A percentile compares a stretch with the other conserved stretches of the same genome.
phyloP scores from a whole-genome alignment of 345 rosid genomes.

The Corchorus olitorius region DNA sequence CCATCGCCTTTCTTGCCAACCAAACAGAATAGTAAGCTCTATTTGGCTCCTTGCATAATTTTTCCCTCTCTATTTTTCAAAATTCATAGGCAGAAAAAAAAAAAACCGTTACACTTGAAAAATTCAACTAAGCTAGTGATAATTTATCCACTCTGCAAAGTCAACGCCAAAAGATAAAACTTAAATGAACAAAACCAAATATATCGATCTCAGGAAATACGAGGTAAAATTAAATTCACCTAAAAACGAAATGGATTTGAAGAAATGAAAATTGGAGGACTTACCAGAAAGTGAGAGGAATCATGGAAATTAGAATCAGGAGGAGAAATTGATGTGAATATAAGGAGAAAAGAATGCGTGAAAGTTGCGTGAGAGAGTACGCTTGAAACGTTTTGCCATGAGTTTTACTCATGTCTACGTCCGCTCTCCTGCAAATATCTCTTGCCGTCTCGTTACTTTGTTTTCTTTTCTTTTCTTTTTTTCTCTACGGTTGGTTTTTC shows the following conservation, averaged over 20 bases:
- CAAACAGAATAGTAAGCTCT: neutral
- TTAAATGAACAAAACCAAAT: neutral
- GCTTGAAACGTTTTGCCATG: conserved; percentile 49
- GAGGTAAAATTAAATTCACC: neutral
- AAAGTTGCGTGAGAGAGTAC: conserved; percentile 64
- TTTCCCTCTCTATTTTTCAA: neutral
- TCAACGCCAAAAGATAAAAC: neutral
- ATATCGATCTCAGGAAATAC: neutral
- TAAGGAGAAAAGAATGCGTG: conserved; percentile 50
- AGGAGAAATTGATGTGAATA: conserved; percentile 13
- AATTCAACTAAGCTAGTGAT: neutral
- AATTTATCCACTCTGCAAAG: neutral
- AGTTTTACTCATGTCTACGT: conserved; percentile 58
- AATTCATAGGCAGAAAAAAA: neutral
- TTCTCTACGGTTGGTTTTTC: neutral
- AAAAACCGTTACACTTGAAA: neutral
- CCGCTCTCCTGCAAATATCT: conserved; percentile 46
- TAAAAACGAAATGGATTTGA: neutral
- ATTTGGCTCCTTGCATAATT: neutral
- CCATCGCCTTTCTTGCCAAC: neutral
- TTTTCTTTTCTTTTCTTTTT: neutral
- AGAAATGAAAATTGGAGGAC: conserved; percentile 13
- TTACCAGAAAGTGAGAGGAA: conserved; percentile 20
- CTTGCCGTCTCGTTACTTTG: neutral
- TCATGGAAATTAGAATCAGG: neutral